Evolutionary conservation across 2,329 filamentous ascomycete genomes (phyloP).

Genomic region (Calonectria pauciramosa): DNA sequence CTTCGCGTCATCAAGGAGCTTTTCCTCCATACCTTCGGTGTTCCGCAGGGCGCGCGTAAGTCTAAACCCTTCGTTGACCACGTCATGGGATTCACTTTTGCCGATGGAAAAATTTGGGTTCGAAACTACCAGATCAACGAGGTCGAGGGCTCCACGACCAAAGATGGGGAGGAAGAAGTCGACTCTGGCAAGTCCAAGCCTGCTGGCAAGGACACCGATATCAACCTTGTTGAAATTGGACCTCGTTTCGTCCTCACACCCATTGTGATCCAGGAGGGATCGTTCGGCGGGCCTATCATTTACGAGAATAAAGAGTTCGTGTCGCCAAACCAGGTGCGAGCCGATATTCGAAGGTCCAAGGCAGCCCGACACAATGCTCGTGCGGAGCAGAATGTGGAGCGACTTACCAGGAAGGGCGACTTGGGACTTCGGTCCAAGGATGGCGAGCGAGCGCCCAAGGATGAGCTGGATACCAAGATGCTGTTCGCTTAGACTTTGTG

Average conservation of each 20-base stretch:
- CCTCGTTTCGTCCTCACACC: conserved; percentile 94
- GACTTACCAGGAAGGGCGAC: conserved; percentile 79
- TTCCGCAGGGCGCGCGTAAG: conserved; percentile 88
- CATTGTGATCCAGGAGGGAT: conserved; percentile 94
- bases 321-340: conserved; percentile 92
- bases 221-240: conserved; percentile 92
- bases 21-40: conserved; percentile 90
- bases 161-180: conserved; percentile 57
- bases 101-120: conserved; percentile 96
- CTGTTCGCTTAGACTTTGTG: conserved; percentile 74
- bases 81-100: conserved; percentile 91
- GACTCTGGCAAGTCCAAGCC: conserved; percentile 58
- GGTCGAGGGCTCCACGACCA: conserved; percentile 72
- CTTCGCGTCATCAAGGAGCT: conserved; percentile 90
- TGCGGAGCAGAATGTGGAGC: conserved; percentile 80
- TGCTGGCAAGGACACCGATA: conserved; percentile 73
- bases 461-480: conserved; percentile 81
- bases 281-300: conserved; percentile 95
- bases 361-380: conserved; percentile 83
- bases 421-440: conserved; percentile 80
- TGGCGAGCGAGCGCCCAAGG: conserved; percentile 71
- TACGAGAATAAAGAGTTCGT: conserved; percentile 99
- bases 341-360: conserved; percentile 83
- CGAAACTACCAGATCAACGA: conserved; percentile 95
- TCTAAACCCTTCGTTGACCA: conserved; percentile 97